These are phyloP conservation scores for Plenodomus biglobosus DNA, from an alignment of 2,329 filamentous ascomycete species.

Conservation along the genomic window DNA sequence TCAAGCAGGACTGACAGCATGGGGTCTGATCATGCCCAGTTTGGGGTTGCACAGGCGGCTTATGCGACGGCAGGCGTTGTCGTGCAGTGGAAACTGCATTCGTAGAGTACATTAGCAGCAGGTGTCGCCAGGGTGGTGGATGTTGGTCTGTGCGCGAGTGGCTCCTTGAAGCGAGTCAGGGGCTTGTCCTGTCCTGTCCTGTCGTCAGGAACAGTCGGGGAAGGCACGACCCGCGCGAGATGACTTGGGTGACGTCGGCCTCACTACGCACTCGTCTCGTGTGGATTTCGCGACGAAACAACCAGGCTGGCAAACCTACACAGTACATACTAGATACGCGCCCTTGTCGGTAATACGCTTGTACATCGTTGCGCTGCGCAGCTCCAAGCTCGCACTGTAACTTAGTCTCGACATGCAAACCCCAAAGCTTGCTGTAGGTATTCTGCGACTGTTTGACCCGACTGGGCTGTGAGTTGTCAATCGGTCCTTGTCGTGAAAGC, in stretches of 20 bases:
- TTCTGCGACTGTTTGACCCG: too few species aligned
- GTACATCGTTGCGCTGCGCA: background rate
- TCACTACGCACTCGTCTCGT: conserved; percentile 17
- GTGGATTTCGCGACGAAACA: conserved; percentile 24
- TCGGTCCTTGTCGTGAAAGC: background rate
- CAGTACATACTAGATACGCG: background rate
- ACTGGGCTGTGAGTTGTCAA: background rate
- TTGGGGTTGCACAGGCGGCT: conserved; percentile 22
- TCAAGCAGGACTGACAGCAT: conserved; percentile 29
- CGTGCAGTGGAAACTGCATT: conserved; percentile 22
- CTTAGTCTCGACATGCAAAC: too few species aligned
- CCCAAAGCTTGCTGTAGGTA: too few species aligned
- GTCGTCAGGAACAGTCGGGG: conserved; percentile 20
- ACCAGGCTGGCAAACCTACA: conserved; percentile 1
- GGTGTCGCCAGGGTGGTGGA: conserved; percentile 18
- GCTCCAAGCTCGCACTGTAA: background rate
- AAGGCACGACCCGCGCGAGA: conserved; percentile 19
- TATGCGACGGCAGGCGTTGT: conserved; percentile 23
- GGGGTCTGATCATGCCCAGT: conserved; percentile 11
- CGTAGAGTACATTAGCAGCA: conserved; percentile 11
- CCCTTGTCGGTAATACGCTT: conserved; percentile 5
- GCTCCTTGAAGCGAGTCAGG: conserved; percentile 33
- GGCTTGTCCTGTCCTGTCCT: background rate
- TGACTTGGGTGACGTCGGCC: conserved; percentile 24
- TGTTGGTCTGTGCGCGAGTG: conserved; percentile 19